Evolutionary conservation across 2,329 filamentous ascomycete genomes (phyloP), one percentile per base, ranked within the genome.

Genomic region (Monosporascus sp.): DNA sequence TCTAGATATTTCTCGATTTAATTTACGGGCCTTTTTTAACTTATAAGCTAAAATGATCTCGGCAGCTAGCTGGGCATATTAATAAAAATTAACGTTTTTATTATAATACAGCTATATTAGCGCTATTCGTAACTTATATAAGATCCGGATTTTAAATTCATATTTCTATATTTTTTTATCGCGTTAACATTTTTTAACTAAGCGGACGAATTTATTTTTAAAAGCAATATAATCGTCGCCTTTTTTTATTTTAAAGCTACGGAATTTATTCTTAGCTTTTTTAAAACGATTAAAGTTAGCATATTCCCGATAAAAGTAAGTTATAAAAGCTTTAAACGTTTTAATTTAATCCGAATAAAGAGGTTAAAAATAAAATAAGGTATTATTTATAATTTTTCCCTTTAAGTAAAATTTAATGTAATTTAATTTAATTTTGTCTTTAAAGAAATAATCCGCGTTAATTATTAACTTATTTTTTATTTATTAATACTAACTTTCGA

Each of bases 241-340:
- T 19, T 11, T 49, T 49, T 16, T 17, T 31, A 36, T 31, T 17
- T 5, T 2, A n/a, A 37, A 38, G 16, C 2, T 9, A 4, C 17
- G 19, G 14, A 24, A 16, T 48, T 48, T 48, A 7, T 48, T 48
- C 9, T 31, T 26, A 27, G 5, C 5, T 26, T 16, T 31, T 31
- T 40, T 34, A 38, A 19, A 14, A 26, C 44, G 22, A 3, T 22
- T 47, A 26, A 47, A 17, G 26, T 24, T n/a, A 11, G 4, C 19
- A 19, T 24, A 26, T 8, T 51, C 44, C 50, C 31, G 43, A 52
- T 52, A 41, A 44, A 16, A 43, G 43, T 48, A 50, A 48, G 22
- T 48, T 47, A 49, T 48, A 16, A 48, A 48, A 5, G 2, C n/a
- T 34, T 48, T 34, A 5, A 48, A 48, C 36, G 14, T 36, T 36